These are phyloP conservation scores for Chlamydomonas asymmetrica DNA, from an alignment of 139 green algal species.

Conservation along the genomic window DNA sequence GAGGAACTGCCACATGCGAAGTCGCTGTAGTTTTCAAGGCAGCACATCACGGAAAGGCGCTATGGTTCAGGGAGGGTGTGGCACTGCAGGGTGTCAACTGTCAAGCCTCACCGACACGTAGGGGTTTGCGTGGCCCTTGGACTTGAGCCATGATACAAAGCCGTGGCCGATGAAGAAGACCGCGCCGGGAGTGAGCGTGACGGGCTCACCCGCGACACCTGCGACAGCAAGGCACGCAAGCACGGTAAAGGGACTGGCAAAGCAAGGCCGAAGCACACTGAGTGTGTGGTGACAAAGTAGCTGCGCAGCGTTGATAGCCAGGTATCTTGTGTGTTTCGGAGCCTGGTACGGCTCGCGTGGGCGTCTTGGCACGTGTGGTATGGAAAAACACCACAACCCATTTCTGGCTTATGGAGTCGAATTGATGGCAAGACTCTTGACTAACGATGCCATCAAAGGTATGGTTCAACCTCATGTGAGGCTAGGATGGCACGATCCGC, in stretches of 20 bases:
- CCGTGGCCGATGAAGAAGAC: conserved; percentile 80
- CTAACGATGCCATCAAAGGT: neutral
- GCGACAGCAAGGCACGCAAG: neutral
- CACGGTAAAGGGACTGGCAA: neutral
- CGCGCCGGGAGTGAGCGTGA: conserved; percentile 70
- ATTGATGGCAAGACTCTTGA: neutral
- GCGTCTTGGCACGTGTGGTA: neutral
- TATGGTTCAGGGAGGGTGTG: neutral
- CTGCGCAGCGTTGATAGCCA: too few species aligned
- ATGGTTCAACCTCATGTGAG: too few species aligned
- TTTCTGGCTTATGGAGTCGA: neutral
- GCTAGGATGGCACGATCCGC: neutral
- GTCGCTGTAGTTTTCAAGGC: too few species aligned
- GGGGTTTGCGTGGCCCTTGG: conserved; percentile 12
- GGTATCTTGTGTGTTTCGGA: too few species aligned
- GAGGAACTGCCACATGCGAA: too few species aligned
- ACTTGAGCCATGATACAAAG: conserved; percentile 77
- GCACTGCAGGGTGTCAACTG: neutral
- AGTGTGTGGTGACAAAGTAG: neutral
- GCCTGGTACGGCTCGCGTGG: conserved; percentile 9
- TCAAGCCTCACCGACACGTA: conserved; percentile 45
- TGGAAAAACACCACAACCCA: neutral
- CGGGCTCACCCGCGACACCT: conserved; percentile 69
- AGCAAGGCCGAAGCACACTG: neutral
- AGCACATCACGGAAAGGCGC: too few species aligned